Evolutionary conservation across 192 early-diverging fungal species (phyloP), one percentile per base, ranked within the genome.

Genomic region (Phycomyces nitens): DNA sequence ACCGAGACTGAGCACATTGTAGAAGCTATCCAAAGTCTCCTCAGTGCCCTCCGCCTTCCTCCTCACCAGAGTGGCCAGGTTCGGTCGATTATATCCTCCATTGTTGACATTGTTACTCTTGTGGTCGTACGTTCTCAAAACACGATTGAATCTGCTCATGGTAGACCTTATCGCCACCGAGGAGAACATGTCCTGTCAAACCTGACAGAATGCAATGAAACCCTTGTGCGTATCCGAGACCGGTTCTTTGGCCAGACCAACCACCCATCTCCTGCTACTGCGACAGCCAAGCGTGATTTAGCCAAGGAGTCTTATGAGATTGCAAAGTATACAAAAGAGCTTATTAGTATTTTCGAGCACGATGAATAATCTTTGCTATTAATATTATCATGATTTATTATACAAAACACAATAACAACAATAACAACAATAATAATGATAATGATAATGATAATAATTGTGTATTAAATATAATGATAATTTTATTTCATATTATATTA

Each of bases 271-370:
- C 72, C 84, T 27, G 71, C 84, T 1, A 76, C 77, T 52, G 84
- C 84, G 38, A 90, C 85, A 64, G 79, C 82, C 58, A 98, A 95
- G 75, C 92, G 92, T 73, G 76, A 88, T 58, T 74, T 98, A 53
- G 92, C 92, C 3, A 88, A 85, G 53, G 89, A 89, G 4, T 73
- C 86, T 53, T 93, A 93, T 77, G 93, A 98, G 64, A 91, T 98
- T 70, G 94, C 92, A 14, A 92, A 91, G 77, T 88, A 77, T 64
- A 92, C 91, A 42, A 94, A 94, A 71, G 89, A 91, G 38, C 75
- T 97, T 16, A 86, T 94, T 53, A 80, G 80, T 55, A 80, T 94
- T 69, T 79, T 91, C 52, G 65, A 67, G 59, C 20, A 56, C 18
- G 39, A 51, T 26, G 24, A 62, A 21, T 44, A 58, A 44, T n/a